Conservation (phyloP, 768 basidiomycete species). For the Pleurotus sapidus region DNA sequence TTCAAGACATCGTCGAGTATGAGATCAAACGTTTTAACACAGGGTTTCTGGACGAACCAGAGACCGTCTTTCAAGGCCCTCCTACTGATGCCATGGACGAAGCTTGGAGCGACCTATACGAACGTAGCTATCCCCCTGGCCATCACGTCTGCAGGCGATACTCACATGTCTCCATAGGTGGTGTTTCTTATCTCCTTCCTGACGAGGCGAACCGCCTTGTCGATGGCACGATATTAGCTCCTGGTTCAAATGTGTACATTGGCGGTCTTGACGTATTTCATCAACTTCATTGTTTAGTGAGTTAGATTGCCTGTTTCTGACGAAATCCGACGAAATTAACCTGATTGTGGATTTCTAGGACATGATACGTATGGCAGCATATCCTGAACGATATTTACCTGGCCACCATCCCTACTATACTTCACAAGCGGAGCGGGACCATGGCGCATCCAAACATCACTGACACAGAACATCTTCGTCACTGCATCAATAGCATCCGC, state of each 20-base stretch:
- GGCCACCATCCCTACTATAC: background rate
- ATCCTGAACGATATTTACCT: conserved; percentile 10
- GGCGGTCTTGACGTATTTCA: conserved; percentile 22
- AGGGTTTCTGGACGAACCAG: conserved; percentile 6
- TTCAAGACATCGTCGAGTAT: conserved; percentile 14
- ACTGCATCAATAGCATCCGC: conserved; percentile 19
- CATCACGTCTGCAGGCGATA: background rate
- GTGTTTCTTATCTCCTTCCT: background rate
- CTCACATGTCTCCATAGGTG: background rate
- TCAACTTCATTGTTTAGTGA: conserved; percentile 23
- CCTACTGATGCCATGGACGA: conserved; percentile 4
- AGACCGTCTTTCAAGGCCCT: background rate
- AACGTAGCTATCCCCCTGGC: background rate
- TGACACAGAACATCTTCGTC: conserved; percentile 15
- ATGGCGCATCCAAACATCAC: conserved; percentile 6
- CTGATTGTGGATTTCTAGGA: conserved; percentile 11
- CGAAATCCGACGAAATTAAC: background rate
- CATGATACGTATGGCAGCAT: conserved; percentile 12
- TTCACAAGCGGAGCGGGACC: background rate
- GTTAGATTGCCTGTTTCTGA: background rate
- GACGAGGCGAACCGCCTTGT: background rate
- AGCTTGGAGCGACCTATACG: conserved; percentile 1
- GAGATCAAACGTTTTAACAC: conserved; percentile 11
- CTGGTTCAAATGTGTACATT: conserved; percentile 14
- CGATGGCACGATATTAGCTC: background rate